Evolutionary conservation across 179 eudicot genomes (phyloP), one percentile per base, ranked within the genome.

Genomic region (Dionaea muscipula): DNA sequence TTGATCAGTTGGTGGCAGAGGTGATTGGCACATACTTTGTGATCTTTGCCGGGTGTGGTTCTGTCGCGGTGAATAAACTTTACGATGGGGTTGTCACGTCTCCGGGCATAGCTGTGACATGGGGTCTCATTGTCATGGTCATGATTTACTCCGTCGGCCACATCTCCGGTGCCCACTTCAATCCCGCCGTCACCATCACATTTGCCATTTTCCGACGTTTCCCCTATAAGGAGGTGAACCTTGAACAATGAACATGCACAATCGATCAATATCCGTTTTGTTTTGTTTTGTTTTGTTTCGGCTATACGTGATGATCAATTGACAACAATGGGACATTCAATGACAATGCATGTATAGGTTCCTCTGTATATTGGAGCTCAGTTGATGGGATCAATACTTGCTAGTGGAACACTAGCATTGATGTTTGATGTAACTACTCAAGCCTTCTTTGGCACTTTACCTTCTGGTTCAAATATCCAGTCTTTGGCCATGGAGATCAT

Each of bases 51-150:
- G 95, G 95, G 1, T 83, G 88, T 45, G 95, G 86, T 8, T 62
- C 82, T 0, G 87, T 83, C 17, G 82, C 50, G 12, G 93, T 81
- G 28, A 80, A 86, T 36, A 72, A 77, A 46, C 36, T 75, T 0
- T 73, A 79, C 46, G 85, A 60, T 11, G 91, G 75, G 23, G 61
- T 39, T 0, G 55, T 86, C 1, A 83, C 93, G 0, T 84, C 79
- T 50, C 93, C 93, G 0, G 95, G 96, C 2, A 62, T 87, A 12
- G 78, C 82, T 19, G 76, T 82, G 40, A 75, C 87, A 12, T 88
- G 94, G 94, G 96, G 96, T 19, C 53, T 88, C 16, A 78, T 80
- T 7, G 90, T 85, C 6, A 80, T 82, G 94, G 85, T 80, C 48
- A 82, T 88, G 91, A 35, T 82, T 28, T 88, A 88, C 64, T 43